Base-by-base conservation (phyloP, 306 rosid species). In the Delonix regia region DNA sequence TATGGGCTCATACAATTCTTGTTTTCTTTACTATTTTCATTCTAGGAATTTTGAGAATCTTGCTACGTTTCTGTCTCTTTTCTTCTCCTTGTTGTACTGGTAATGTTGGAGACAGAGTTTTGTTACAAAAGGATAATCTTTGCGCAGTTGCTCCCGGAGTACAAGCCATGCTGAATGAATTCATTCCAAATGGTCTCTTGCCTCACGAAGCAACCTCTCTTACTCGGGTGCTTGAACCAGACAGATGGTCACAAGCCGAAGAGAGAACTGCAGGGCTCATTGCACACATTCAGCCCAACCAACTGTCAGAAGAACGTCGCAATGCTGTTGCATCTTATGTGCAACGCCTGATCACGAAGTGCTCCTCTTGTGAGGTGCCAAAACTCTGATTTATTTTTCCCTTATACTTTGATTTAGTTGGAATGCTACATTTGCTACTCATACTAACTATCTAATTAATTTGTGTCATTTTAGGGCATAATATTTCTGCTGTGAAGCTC, bases 281-380 rank as follows among this genome's bases (percentile, higher is more conserved):
- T 42, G 62, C 64, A 74, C 42, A 83, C 82, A 84, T 92, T 89
- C 93, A 87, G 80, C 96, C 96, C 52, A 92, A 76, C 78, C 45
- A 63, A 1, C 82, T 75, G 11, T 86, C 98, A 1, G 97, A 92
- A 55, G 71, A 49, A 21, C 86, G 69, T 30, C 63, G 98, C 71
- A 85, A 84, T 82, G 87, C 90, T 0, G 87, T 94, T 2, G 84
- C 92, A 0, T 80, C 81, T 82, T 89, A 94, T 74, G 85, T 94
- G 39, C 83, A 73, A 81, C 76, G 75, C 51, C 83, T 92, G 39
- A 84, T 94, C 59, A 81, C 7, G 47, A 84, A 55, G 7, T 66
- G 80, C 84, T 82, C 86, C 74, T 82, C 96, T 21, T 90, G 94
- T 53, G 73, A 91, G 97, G 98, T 94, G 66, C 74, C 21, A 48